These are phyloP conservation scores for Tricholoma bakamatsutake DNA, from an alignment of 768 basidiomycete genomes.

Conservation along the genomic window DNA sequence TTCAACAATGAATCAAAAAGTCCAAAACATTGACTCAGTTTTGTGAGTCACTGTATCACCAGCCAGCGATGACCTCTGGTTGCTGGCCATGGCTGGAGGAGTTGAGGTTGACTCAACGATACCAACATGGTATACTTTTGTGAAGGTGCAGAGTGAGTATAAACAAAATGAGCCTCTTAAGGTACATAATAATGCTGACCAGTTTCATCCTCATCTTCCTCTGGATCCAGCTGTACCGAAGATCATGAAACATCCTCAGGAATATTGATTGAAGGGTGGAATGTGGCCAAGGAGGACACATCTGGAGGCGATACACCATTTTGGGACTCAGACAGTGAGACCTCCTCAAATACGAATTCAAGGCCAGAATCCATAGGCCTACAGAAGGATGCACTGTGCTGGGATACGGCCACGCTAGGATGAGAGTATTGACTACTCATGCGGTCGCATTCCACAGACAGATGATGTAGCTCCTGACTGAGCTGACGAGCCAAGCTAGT, in stretches of 20 bases:
- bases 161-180: neutral
- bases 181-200: conserved; percentile 25
- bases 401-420: conserved; percentile 12
- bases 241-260: too few relatives aligned
- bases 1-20: too few relatives aligned
- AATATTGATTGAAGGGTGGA: too few relatives aligned
- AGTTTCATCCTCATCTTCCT: conserved; percentile 28
- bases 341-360: conserved; percentile 34
- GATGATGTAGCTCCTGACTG: conserved; percentile 42
- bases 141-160: conserved; percentile 2
- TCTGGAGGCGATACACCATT: conserved; percentile 10
- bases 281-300: too few relatives aligned
- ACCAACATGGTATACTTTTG: conserved; percentile 47
- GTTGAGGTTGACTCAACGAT: too few relatives aligned
- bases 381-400: conserved; percentile 11
- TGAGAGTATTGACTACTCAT: conserved; percentile 27
- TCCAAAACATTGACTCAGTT: too few relatives aligned
- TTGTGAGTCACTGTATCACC: too few relatives aligned
- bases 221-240: too few relatives aligned
- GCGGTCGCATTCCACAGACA: conserved; percentile 26
- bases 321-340: conserved; percentile 20
- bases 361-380: conserved; percentile 27
- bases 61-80: too few relatives aligned
- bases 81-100: too few relatives aligned
- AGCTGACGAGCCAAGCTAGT: conserved; percentile 46